Evolutionary conservation across 2,329 filamentous ascomycete genomes (phyloP).

Genomic region (Colletotrichum cordylinicola): DNA sequence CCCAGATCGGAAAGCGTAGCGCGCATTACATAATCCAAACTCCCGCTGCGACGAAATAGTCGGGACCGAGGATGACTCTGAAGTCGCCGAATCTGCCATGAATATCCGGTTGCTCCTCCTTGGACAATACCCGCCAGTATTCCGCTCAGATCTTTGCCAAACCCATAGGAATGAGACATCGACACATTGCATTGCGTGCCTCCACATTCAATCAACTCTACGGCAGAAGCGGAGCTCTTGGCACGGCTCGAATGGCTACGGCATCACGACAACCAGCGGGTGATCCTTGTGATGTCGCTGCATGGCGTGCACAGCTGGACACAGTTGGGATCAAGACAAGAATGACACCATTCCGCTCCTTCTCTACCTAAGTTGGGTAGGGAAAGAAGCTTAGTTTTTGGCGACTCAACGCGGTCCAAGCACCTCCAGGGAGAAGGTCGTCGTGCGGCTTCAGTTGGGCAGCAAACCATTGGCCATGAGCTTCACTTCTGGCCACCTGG

Average conservation of each 20-base stretch:
- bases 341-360: constrained; percentile 3
- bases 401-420: constrained; percentile 10
- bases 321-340: neutral
- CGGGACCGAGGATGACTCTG: neutral
- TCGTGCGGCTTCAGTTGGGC: neutral
- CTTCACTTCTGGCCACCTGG: neutral
- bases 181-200: neutral
- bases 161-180: neutral
- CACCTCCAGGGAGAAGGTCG: neutral
- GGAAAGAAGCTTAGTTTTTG: constrained; percentile 13
- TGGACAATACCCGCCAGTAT: neutral
- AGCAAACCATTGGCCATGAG: constrained; percentile 11
- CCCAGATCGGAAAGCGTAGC: neutral
- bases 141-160: neutral
- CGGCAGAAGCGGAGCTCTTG: neutral
- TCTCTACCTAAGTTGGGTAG: neutral
- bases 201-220: neutral
- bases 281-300: constrained; percentile 8
- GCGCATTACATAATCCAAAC: neutral
- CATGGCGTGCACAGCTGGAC: constrained; percentile 16
- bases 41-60: neutral
- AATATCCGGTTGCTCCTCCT: neutral
- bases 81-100: neutral
- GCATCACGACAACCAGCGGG: neutral
- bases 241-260: neutral